These are phyloP conservation scores for Solanum ossicruentum DNA, from an alignment of 257 asterid genomes.

Conservation along the genomic window DNA sequence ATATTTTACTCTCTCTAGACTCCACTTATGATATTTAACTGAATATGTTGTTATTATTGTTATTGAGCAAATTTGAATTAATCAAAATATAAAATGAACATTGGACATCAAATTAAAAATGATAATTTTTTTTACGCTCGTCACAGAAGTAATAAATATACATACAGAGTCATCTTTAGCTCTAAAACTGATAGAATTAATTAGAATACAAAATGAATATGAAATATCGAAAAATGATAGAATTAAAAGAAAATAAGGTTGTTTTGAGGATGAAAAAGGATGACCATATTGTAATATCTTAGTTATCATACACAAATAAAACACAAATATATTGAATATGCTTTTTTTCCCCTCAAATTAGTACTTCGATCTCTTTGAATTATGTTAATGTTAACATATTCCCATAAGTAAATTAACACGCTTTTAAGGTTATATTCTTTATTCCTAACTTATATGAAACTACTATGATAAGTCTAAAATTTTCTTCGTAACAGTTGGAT, in stretches of 20 bases:
- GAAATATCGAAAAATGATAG: too few relatives aligned
- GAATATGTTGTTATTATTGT: too few relatives aligned
- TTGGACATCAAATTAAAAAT: too few relatives aligned
- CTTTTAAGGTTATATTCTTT: background rate
- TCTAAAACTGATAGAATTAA: background rate
- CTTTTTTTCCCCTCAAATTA: background rate
- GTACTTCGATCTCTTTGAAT: background rate
- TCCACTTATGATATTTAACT: fast-evolving
- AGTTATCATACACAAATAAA: background rate
- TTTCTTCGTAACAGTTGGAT: background rate
- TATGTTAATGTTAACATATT: background rate
- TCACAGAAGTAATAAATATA: too few relatives aligned
- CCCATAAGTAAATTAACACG: background rate
- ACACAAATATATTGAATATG: too few relatives aligned
- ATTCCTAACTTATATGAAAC: background rate
- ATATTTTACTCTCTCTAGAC: too few relatives aligned
- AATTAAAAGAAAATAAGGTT: background rate
- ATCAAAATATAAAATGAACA: background rate
- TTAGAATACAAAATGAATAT: background rate
- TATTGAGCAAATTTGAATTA: background rate
- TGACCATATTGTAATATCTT: too few relatives aligned
- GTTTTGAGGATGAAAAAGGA: background rate
- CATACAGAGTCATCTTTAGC: too few relatives aligned
- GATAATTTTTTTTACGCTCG: fast-evolving
- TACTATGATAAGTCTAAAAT: background rate